These are phyloP conservation scores for Naematelia encephala DNA, from an alignment of 768 basidiomycete species.

Conservation along the genomic window DNA sequence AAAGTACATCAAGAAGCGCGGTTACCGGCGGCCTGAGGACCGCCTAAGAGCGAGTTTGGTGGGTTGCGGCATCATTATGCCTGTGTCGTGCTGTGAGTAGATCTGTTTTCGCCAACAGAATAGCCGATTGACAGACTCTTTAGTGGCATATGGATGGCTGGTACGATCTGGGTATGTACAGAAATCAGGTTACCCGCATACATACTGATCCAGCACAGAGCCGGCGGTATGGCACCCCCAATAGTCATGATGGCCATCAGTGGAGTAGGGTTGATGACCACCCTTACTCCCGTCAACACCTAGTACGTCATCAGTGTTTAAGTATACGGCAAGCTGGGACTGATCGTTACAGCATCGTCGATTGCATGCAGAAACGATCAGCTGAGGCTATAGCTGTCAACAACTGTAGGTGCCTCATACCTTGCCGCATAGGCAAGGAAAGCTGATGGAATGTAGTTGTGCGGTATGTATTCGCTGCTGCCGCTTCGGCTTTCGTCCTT, in stretches of 20 bases:
- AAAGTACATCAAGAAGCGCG: conserved; percentile 42
- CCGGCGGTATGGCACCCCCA: conserved; percentile 44
- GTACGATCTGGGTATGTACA: conserved; percentile 25
- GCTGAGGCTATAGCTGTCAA: conserved; percentile 50
- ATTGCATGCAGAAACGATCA: conserved; percentile 36
- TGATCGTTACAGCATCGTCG: conserved; percentile 20
- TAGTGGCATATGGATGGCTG: conserved; percentile 45
- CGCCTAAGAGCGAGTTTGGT: conserved; percentile 42
- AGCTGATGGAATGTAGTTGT: conserved; percentile 30
- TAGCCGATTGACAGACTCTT: neutral
- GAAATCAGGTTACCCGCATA: neutral
- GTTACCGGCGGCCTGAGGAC: conserved; percentile 50
- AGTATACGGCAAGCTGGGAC: neutral
- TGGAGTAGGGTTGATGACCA: conserved; percentile 43
- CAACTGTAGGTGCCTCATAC: conserved; percentile 34
- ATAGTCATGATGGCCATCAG: conserved; percentile 40
- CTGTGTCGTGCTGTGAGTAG: conserved; percentile 30
- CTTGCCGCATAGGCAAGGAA: neutral
- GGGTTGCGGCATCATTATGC: conserved; percentile 42
- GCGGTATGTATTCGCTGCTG: conserved; percentile 49
- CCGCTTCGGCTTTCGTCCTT: conserved; percentile 49
- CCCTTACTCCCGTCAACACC: conserved; percentile 43
- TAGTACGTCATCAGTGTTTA: conserved; percentile 30
- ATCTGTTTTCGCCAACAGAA: neutral
- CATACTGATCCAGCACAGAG: conserved; percentile 12